Evolutionary conservation across 176 grass and related monocot genomes (phyloP), one percentile per base, ranked within the genome.

Genomic region (Oryza australiensis): DNA sequence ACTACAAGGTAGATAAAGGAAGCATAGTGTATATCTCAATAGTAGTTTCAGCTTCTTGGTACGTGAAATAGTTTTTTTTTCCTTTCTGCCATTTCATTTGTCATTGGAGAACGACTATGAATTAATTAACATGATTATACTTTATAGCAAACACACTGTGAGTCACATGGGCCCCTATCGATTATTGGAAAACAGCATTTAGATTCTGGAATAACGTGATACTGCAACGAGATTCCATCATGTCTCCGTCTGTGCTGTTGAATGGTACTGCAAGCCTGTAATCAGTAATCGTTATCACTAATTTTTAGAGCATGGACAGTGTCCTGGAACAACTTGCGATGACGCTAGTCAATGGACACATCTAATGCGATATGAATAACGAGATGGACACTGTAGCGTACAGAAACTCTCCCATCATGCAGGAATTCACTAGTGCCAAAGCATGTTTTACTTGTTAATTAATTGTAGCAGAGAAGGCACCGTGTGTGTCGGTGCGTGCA

Each of bases 1-100:
- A 80, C 69, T 68, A 28, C 75, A 68, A 84, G 62, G 81, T n/a
- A 68, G 78, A 84, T 67, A 55, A 53, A 20, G 60, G 34, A 24
- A 68, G 40, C 24, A 12, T 80, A 34, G 13, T 63, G 41, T 80
- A 80, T 68, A 74, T 42, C 9, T 37, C 7, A 49, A 49, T 22
- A 55, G 51, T 14, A 72, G 24, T 41, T 67, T 49, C 15, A n/a
- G 37, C 26, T 75, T 40, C 22, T 75, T 73, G 7, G 12, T 40
- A 55, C 7, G 64, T 60, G 26, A 33, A 57, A 32, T 24, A 66
- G 48, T 22, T 6, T 41, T 59, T 5, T 33, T 60, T 42, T 60
- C 13, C 35, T 77, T 77, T 10, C 27, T 68, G 10, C 16, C 28
- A 72, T 72, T 72, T 59, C 14, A 22, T 72, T 62, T 57, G 37